Conservation (phyloP, 148 eudicot species). For the Pharnaceum exiguum region DNA sequence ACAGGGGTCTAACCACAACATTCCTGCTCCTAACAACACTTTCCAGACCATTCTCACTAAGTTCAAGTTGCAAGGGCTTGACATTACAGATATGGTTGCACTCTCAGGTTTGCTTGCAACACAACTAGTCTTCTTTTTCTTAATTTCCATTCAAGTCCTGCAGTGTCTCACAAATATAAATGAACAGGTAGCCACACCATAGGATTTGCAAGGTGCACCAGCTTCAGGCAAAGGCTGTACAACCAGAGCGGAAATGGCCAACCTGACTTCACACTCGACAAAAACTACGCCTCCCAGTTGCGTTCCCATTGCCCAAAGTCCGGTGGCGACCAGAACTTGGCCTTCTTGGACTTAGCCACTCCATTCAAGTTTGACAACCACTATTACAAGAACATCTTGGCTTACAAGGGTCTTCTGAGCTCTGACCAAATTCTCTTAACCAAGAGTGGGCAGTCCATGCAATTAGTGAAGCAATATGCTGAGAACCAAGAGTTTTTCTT, state of each 20-base stretch:
- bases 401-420: slow-evolving; percentile 41
- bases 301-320: slow-evolving; percentile 59
- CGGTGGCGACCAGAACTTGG: slow-evolving; percentile 77
- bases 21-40: slow-evolving; percentile 91
- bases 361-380: slow-evolving; percentile 48
- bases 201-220: slow-evolving; percentile 68
- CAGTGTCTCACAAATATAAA: background rate
- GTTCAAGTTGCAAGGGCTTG: slow-evolving; percentile 63
- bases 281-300: slow-evolving; percentile 43
- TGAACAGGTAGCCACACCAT: slow-evolving; percentile 77
- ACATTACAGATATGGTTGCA: slow-evolving; percentile 81
- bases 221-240: slow-evolving; percentile 92
- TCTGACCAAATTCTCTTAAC: slow-evolving; percentile 55
- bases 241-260: slow-evolving; percentile 55
- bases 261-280: slow-evolving; percentile 52
- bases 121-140: too few relatives aligned
- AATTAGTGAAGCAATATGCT: slow-evolving; percentile 51
- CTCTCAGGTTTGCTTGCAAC: slow-evolving; percentile 86
- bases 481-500: slow-evolving; percentile 48
- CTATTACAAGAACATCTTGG: slow-evolving; percentile 51
- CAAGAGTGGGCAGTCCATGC: slow-evolving; percentile 26
- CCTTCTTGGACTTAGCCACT: slow-evolving; percentile 36
- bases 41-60: slow-evolving; percentile 83
- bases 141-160: background rate
- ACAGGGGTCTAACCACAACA: slow-evolving; percentile 81